Evolutionary conservation across 164 flowering plant species (phyloP), one percentile per base, ranked within the genome.

Genomic region (Malania oleifera): DNA sequence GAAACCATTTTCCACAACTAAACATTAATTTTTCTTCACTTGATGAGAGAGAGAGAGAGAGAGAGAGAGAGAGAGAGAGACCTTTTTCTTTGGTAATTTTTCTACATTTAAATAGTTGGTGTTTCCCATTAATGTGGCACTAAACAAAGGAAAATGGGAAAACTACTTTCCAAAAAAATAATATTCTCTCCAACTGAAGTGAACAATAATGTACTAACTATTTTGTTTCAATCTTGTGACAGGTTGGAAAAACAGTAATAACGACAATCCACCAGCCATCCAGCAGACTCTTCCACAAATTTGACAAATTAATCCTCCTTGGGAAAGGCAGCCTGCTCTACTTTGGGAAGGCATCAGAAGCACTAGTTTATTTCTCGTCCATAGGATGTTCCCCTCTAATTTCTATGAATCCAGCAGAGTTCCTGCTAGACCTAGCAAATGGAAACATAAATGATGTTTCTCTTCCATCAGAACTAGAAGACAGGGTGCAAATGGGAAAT

Each of bases 241-340:
- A 92, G 98, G 86, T 81, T 54, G 98, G 97, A 22, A 93, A 86
- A 71, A 93, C 98, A 35, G 92, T 89, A 57, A 63, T 93, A 47
- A 93, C 97, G 6, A 93, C 98, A 13, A 87, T 93, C 46, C 98
- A 93, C 73, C 98, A 93, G 71, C 98, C 98, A 63, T 90, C 98
- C 17, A 90, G 98, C 72, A 80, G 98, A 63, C 95, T 93, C 24
- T 93, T 87, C 74, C 95, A 84, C 76, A 90, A 82, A 65, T 93
- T 93, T 52, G 92, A 90, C 75, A 93, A 93, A 77, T 53, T 93
- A 79, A 83, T 93, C 60, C 89, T 93, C 67, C 82, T 93, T 1
- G 91, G 96, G 28, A 93, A 84, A 71, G 97, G 97, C 43, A 84
- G 86, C 70, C 69, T 90, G 78, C 78, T 93, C 26, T 90, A 87